These are phyloP conservation scores for Rhizopus stolonifer DNA, from an alignment of 371 early-diverging fungal genomes.

Conservation along the genomic window DNA sequence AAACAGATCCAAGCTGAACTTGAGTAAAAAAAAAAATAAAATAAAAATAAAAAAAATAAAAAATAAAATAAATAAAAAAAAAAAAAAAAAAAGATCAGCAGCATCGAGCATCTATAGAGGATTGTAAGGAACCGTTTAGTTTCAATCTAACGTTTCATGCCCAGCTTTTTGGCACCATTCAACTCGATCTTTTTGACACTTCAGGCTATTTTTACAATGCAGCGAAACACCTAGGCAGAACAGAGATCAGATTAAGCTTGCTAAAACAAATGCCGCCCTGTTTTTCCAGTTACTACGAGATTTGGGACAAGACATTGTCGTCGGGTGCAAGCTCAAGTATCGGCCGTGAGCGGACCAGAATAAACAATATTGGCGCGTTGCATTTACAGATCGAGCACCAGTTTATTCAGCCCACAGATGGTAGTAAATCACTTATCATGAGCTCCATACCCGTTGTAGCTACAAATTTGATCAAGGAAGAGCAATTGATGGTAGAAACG, in stretches of 20 bases:
- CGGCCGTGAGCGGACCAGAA: conserved; percentile 49
- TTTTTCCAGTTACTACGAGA: conserved; percentile 71
- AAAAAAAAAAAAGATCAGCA: conserved; percentile 50
- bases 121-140: conserved; percentile 75
- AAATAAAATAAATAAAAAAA: background rate
- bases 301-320: conserved; percentile 65
- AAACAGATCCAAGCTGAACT: no score
- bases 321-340: conserved; percentile 60
- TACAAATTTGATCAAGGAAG: conserved; percentile 18
- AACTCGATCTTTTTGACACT: conserved; percentile 74
- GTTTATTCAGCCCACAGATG: conserved; percentile 32
- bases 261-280: conserved; percentile 67
- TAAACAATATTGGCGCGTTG: conserved; percentile 66
- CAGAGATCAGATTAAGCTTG: conserved; percentile 66
- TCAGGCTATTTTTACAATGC: conserved; percentile 49
- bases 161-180: conserved; percentile 73
- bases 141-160: conserved; percentile 72
- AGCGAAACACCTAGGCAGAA: conserved; percentile 72
- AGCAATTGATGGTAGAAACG: conserved; percentile 24
- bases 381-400: conserved; percentile 64
- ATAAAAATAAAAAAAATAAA: background rate
- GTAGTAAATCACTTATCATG: background rate
- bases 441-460: background rate
- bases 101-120: conserved; percentile 66
- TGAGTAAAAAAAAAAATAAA: conserved; percentile 5